Base-by-base conservation (phyloP, 108 stramenopile genomes). In the Epipyxis sp. region DNA sequence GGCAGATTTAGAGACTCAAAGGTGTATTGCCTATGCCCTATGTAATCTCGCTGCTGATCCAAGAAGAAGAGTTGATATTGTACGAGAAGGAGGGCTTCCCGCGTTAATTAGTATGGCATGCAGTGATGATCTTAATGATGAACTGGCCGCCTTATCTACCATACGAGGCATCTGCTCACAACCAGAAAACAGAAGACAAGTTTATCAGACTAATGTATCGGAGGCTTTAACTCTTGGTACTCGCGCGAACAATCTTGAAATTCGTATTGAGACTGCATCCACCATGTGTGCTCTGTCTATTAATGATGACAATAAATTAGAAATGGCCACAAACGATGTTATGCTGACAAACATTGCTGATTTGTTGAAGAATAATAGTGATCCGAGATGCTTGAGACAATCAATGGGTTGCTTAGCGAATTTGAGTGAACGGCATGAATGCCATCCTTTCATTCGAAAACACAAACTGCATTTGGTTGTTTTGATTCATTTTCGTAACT, bases 231-330 rank as follows among this genome's bases (percentile, higher is more conserved):
- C 58, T 20, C 42, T 89, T 30, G 88, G 87, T 1, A 80, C 85
- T 25, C 50, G 78, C 45, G 81, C 76, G 43, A 69, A 77, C 16
- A 81, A 83, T 44, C 54, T 91, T 57, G 78, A 84, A 67, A 88
- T 90, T 61, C 84, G 86, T 59, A 80, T 86, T 32, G 91, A 91
- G 83, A 69, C 79, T 20, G 89, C 91, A 10, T 80, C 89, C 10
- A 78, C 85, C 35, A 30, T 92, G 1, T 86, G 65, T 61, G 88
- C 87, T 0, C 79, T 92, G 29, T 84, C 88, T 65, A 80, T 93
- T 34, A 92, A 92, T 80, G 91, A 93, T 74, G 82, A 88, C 40
- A 92, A 91, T 76, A 93, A 92, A 83, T 80, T 91, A 46, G 91
- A 91, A 61, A 74, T 93, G 35, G 88, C 81, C 0, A 40, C 81